Conservation (phyloP, 768 basidiomycete genomes). For the Tulasnella sp. region DNA sequence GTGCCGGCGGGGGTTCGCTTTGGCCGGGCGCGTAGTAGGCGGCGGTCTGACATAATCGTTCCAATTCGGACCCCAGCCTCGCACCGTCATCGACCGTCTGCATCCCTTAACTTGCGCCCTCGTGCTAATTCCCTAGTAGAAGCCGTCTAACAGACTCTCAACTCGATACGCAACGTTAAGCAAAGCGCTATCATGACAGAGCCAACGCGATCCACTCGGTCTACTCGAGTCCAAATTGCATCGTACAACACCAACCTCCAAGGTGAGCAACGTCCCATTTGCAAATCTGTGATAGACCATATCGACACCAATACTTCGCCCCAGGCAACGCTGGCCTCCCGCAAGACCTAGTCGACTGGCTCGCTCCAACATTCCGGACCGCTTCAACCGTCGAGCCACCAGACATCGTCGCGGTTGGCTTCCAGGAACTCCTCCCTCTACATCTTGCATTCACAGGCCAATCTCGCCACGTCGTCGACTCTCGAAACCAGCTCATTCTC, state of each 20-base stretch:
- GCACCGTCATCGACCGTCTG: neutral
- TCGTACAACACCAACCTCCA: constrained; percentile 92
- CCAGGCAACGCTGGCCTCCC: constrained; percentile 53
- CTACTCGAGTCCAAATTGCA: constrained; percentile 64
- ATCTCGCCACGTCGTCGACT: constrained; percentile 64
- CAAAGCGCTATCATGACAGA: neutral
- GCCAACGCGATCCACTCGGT: neutral
- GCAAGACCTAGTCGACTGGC: constrained; percentile 89
- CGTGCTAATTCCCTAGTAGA: neutral
- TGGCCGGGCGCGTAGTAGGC: neutral
- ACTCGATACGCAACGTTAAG: neutral
- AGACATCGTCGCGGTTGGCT: constrained; percentile 85
- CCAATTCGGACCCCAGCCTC: neutral
- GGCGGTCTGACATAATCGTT: neutral
- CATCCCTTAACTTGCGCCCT: neutral
- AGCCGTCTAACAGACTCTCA: neutral
- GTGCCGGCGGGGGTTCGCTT: neutral
- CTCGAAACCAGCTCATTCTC: constrained; percentile 66
- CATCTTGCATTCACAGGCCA: constrained; percentile 81
- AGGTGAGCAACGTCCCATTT: constrained; percentile 42
- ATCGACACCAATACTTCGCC: neutral
- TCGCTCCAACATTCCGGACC: constrained; percentile 61
- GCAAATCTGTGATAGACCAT: constrained; percentile 15
- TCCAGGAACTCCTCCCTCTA: constrained; percentile 88
- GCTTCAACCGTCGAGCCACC: constrained; percentile 47